Base-by-base conservation (phyloP, 2,329 filamentous ascomycete species). In the Claviceps sp. region DNA sequence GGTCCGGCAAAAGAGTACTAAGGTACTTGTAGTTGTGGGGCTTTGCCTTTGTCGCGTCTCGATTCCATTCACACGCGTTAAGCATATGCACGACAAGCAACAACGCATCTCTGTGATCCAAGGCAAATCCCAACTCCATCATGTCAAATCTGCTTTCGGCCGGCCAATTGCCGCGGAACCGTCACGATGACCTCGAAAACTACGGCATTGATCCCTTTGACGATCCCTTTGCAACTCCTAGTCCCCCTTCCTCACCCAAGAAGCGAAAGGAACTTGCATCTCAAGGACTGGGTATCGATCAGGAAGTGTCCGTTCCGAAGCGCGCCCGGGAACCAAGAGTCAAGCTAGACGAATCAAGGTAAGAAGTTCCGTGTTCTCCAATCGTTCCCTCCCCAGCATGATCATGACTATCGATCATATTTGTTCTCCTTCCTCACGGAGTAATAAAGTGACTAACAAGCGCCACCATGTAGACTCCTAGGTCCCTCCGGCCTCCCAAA, bases 311-410 rank as follows among this genome's bases (percentile, higher is more conserved):
- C 52, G 77, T 96, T 4, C 80, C 78, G 42, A 95, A 88, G 69
- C 85, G 85, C 60, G 78, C 82, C 39, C 77, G 82, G 56, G 71
- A 65, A 0, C 88, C 89, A 1, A 76, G 82, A 52, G 85, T 91
- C 4, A 98, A 96, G 66, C 77, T 98, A 26, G 90, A 98, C 62
- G 89, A 95, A 60, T 72, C 78, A 10, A 80, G 82, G 84, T 89
- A 64, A 50, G 60, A 16, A 3, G 2, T n/a, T 4, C 39, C 16
- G 8, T 17, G 17, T 43, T 17, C 17, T 22, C 1, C 6, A 43
- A 19, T 34, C 3, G 10, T 4, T 34, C 3, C 30, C 30, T 4
- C 30, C 30, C 30, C 1, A 10, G 26, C 26, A 30, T 34, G 30
- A 34, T 34, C 30, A 34, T 34, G 30, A 34, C 30, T 11, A 34